Conservation (phyloP, 441 rosid genomes). For the Eutrema salsugineum region DNA sequence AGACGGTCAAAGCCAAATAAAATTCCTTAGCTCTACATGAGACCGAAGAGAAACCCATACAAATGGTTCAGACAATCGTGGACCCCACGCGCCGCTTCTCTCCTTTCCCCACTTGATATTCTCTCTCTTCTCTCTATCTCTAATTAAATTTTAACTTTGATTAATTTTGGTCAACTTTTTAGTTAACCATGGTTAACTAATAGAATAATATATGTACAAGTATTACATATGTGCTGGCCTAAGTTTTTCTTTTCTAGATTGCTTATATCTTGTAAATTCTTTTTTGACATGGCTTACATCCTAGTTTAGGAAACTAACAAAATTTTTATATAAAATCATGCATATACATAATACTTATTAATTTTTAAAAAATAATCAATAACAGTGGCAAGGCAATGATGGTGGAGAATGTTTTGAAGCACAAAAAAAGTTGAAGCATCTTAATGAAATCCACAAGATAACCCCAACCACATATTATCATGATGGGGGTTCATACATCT, state of each 20-base stretch:
- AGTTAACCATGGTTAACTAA: slow-evolving; percentile 29
- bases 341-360: neutral
- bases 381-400: slow-evolving; percentile 20
- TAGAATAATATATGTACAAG: neutral
- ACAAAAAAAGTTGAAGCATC: slow-evolving; percentile 31
- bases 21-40: slow-evolving; percentile 19
- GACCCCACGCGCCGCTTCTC: slow-evolving; percentile 36
- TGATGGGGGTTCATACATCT: slow-evolving; percentile 19
- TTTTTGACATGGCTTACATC: neutral
- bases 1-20: slow-evolving; percentile 30
- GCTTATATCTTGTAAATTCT: neutral
- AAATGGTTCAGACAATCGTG: slow-evolving; percentile 30
- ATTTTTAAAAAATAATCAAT: neutral
- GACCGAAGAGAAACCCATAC: slow-evolving; percentile 19
- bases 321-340: neutral
- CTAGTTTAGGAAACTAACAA: neutral
- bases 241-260: neutral
- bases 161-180: slow-evolving; percentile 30
- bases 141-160: slow-evolving; percentile 16
- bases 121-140: slow-evolving; percentile 18
- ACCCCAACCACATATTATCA: slow-evolving; percentile 39
- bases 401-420: slow-evolving; percentile 30
- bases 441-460: slow-evolving; percentile 36
- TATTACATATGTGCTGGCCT: neutral
- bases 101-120: slow-evolving; percentile 12